Conservation (phyloP, 805 yeast species). For the Starmerella tilneyi region DNA sequence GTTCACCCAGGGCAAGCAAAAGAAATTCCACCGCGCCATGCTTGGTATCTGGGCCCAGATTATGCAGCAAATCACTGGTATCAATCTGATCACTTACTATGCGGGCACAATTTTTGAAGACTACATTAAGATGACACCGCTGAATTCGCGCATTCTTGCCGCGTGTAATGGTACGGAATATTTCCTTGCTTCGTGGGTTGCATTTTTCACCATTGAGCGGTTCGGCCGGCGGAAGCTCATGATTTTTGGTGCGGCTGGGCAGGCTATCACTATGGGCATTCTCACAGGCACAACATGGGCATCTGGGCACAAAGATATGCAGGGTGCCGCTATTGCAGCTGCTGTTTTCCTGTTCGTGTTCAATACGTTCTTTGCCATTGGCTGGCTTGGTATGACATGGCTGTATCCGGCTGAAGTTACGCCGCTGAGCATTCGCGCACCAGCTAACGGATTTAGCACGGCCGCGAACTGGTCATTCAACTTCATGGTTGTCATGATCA, state of each 20-base stretch:
- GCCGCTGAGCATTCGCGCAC: conserved; percentile 47
- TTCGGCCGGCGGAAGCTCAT: conserved; percentile 41
- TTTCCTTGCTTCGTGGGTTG: conserved; percentile 37
- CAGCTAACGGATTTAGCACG: conserved; percentile 51
- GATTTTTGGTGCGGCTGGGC: conserved; percentile 33
- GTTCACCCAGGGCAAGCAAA: conserved; percentile 22
- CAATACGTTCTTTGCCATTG: conserved; percentile 44
- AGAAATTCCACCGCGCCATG: conserved; percentile 27
- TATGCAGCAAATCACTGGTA: conserved; percentile 37
- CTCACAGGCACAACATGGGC: conserved; percentile 31
- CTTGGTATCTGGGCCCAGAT: conserved; percentile 34
- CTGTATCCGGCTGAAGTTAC: conserved; percentile 52
- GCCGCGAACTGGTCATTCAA: conserved; percentile 58
- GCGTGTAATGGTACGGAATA: conserved; percentile 39
- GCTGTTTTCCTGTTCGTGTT: conserved; percentile 50
- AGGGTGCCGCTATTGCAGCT: conserved; percentile 47
- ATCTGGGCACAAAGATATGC: conserved; percentile 29
- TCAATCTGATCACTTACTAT: conserved; percentile 48
- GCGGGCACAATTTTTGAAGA: conserved; percentile 46
- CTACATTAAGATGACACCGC: conserved; percentile 38
- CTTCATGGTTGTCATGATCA: conserved; percentile 51
- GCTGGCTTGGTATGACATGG: conserved; percentile 50
- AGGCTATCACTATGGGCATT: conserved; percentile 32
- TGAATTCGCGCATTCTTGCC: conserved; percentile 38
- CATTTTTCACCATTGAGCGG: conserved; percentile 44